Base-by-base conservation (phyloP, 805 yeast species). In the Saitoella complicata region DNA sequence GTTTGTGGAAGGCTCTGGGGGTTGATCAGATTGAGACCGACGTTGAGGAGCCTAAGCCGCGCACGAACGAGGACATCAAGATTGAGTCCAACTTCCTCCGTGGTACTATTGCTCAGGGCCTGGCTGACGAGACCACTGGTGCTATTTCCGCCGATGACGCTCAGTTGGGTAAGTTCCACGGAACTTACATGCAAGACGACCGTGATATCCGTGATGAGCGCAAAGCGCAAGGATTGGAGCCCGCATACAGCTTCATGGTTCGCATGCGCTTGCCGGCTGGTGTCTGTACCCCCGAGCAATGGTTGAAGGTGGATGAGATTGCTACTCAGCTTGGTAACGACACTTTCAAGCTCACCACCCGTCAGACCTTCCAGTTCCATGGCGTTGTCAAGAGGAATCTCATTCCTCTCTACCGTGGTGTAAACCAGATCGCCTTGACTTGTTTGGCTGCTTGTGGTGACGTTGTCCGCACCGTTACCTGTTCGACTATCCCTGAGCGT, bases 401-500 rank as follows among this genome's bases (percentile, higher is more conserved):
- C 63, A 86, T 84, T 63, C 83, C 91, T 7, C 78, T 94, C 1
- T 85, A 88, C 53, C 79, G 94, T 67, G 95, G 88, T 36, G 86
- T 88, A 78, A 88, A 88, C 61, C 68, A 93, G 11, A 80, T 78
- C 5, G 71, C 88, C 55, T 72, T 88, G 80, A 97, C 91, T 60
- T 87, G 96, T 6, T 72, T 88, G 48, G 97, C 94, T 48, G 97
- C 97, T 1, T 88, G 96, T 71, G 97, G 97, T 70, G 97, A 88
- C 68, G 97, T 88, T 39, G 83, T 84, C 67, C 80, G 97, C 45
- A 88, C 88, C 59, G 95, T 88, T 39, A 88, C 87, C 78, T 72
- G 82, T 45, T 74, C 88, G 47, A 94, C 95, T n/a, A 68, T 84
- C 32, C 96, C 96, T 11, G 73, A 72, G 32, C 85, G 85, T 58